Evolutionary conservation across 2,329 filamentous ascomycete genomes (phyloP).

Genomic region (Cadophora sp.): DNA sequence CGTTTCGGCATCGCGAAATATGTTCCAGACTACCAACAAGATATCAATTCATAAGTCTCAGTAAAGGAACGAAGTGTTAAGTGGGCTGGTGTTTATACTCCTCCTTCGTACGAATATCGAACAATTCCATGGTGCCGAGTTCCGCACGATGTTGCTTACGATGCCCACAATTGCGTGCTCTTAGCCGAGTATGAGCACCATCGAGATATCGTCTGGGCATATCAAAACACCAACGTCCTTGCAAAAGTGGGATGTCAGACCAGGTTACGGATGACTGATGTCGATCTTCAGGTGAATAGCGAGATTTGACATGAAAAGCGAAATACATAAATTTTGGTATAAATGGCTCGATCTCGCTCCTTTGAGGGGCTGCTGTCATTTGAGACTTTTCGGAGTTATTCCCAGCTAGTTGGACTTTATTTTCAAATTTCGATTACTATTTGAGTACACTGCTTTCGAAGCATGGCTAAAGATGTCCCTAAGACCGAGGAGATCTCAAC

Average conservation of each 20-base stretch:
- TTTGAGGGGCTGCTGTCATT: background rate
- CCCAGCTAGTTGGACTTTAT: background rate
- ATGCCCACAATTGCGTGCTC: slow-evolving; percentile 32
- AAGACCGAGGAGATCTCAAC: slow-evolving; percentile 23
- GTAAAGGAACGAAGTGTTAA: too few species aligned
- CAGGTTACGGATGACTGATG: background rate
- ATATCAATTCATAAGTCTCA: too few species aligned
- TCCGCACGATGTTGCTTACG: background rate
- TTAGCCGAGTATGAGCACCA: slow-evolving; percentile 24
- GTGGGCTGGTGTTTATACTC: too few species aligned
- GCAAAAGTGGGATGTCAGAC: slow-evolving; percentile 10
- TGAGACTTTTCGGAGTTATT: background rate
- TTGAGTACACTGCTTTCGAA: background rate
- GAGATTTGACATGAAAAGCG: background rate
- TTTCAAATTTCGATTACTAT: background rate
- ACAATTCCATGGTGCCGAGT: background rate
- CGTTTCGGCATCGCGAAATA: slow-evolving; percentile 9
- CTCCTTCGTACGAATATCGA: background rate
- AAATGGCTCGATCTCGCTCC: background rate
- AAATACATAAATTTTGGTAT: background rate
- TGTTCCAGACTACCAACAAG: background rate
- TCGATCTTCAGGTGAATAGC: background rate
- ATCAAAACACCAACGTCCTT: background rate
- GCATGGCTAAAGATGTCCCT: slow-evolving; percentile 1
- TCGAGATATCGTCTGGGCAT: slow-evolving; percentile 2